A percentile compares a stretch with the other conserved stretches of the same genome.
Conservation (phyloP, 306 rosid genomes). For the Fagus sylvatica region DNA sequence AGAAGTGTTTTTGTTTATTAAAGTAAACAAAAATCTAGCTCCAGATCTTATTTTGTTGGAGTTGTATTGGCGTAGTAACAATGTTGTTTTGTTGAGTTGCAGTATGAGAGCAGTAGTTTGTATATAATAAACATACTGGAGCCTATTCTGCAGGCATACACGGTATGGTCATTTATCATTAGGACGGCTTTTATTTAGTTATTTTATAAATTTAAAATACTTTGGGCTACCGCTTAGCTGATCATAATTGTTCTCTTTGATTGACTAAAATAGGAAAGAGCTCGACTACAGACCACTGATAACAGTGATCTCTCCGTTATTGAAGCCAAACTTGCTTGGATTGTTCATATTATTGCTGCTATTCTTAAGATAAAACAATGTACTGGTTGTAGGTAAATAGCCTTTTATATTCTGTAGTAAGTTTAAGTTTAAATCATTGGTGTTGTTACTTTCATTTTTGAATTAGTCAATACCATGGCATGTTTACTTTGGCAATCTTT, state of each 20-base stretch:
- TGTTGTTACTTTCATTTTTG: not conserved
- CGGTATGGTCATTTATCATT: constrained; percentile 52
- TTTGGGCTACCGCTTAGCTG: not conserved
- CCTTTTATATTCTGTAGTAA: constrained; percentile 1
- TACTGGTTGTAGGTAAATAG: constrained; percentile 83
- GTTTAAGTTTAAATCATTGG: not conserved
- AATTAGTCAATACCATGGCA: not conserved
- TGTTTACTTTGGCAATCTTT: not conserved
- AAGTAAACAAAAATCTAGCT: not conserved
- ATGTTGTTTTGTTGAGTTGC: constrained; percentile 45
- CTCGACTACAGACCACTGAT: constrained; percentile 76
- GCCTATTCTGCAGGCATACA: constrained; percentile 85
- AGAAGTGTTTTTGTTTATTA: not conserved
- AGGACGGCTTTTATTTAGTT: not conserved
- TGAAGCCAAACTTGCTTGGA: constrained; percentile 98
- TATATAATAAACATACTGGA: constrained; percentile 86
- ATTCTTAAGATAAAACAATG: constrained; percentile 84
- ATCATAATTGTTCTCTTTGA: constrained; percentile 27
- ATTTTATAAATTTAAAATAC: not conserved
- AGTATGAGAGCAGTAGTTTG: constrained; percentile 94
- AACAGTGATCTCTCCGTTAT: constrained; percentile 66
- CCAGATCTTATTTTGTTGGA: not conserved
- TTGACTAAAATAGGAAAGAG: constrained; percentile 73
- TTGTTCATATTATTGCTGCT: constrained; percentile 94
- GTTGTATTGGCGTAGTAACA: constrained; percentile 31